Conservation (phyloP, 140 eudicot genomes). For the Cichorium intybus region DNA sequence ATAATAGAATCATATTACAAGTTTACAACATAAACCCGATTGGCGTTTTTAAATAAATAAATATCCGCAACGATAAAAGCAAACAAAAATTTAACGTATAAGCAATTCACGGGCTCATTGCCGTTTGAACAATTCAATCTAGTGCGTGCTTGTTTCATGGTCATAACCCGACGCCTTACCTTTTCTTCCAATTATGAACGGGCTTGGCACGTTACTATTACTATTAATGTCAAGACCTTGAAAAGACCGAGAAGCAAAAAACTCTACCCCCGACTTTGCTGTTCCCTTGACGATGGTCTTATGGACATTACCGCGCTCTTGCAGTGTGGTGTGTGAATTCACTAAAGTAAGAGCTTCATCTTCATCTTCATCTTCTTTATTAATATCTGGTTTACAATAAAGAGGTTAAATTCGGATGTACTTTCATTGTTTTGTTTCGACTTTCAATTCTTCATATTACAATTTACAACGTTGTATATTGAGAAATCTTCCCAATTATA, state of each 20-base stretch:
- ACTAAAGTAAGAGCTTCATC: conserved; percentile 55
- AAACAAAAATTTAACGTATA: neutral
- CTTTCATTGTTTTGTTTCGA: neutral
- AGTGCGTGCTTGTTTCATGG: conserved; percentile 43
- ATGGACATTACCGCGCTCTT: conserved; percentile 38
- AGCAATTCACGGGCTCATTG: neutral
- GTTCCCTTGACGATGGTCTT: conserved; percentile 41
- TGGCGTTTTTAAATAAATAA: no score
- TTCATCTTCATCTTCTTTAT: conserved; percentile 38
- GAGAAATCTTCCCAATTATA: no score
- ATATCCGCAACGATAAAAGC: neutral
- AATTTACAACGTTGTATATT: no score
- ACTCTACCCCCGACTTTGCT: conserved; percentile 72
- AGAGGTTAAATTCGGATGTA: neutral
- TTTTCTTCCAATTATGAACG: conserved; percentile 61
- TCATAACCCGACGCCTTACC: conserved; percentile 92
- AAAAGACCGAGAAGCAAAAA: conserved; percentile 64
- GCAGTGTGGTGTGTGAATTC: conserved; percentile 60
- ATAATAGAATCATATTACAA: neutral
- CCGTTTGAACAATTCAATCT: neutral
- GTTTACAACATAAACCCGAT: neutral
- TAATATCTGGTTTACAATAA: conserved; percentile 33
- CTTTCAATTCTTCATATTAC: no score
- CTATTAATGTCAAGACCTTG: conserved; percentile 82
- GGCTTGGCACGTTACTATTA: conserved; percentile 47